Evolutionary conservation across 805 yeast genomes (phyloP).

Genomic region (Starmerella apis): DNA sequence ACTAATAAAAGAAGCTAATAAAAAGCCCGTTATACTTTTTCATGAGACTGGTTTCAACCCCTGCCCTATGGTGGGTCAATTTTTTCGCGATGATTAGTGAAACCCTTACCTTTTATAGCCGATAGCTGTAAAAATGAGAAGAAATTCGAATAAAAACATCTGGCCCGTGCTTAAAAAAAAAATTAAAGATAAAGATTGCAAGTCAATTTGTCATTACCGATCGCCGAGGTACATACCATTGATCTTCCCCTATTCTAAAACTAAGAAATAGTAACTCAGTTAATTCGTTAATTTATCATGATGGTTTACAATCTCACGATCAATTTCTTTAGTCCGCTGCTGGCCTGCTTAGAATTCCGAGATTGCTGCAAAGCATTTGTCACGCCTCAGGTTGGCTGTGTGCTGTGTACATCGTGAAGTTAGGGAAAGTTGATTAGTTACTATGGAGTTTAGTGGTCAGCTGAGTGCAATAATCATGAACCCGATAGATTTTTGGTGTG

Average conservation of each 20-base stretch:
- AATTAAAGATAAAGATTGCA: too few relatives aligned
- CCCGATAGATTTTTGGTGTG: too few relatives aligned
- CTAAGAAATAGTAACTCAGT: too few relatives aligned
- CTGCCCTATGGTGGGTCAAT: not conserved
- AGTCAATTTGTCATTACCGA: not conserved
- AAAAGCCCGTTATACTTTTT: too few relatives aligned
- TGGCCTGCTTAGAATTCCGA: not conserved
- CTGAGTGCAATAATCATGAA: not conserved
- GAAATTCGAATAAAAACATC: constrained; percentile 4
- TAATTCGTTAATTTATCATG: too few relatives aligned
- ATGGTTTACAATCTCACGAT: too few relatives aligned
- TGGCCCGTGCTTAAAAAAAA: not conserved
- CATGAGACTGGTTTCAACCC: not conserved
- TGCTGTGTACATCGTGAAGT: constrained; percentile 1
- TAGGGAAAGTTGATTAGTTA: constrained; percentile 7
- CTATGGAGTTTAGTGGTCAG: constrained; percentile 1
- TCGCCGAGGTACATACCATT: not conserved
- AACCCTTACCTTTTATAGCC: not conserved
- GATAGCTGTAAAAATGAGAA: not conserved
- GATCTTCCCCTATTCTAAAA: too few relatives aligned
- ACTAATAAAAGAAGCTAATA: too few relatives aligned
- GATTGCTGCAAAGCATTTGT: not conserved
- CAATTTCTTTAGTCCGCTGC: not conserved
- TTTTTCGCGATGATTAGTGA: not conserved
- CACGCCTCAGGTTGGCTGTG: too few relatives aligned